phyloP scores from a whole-genome alignment of 495 filamentous ascomycete genomes.

The Venustampulla echinocandica region DNA sequence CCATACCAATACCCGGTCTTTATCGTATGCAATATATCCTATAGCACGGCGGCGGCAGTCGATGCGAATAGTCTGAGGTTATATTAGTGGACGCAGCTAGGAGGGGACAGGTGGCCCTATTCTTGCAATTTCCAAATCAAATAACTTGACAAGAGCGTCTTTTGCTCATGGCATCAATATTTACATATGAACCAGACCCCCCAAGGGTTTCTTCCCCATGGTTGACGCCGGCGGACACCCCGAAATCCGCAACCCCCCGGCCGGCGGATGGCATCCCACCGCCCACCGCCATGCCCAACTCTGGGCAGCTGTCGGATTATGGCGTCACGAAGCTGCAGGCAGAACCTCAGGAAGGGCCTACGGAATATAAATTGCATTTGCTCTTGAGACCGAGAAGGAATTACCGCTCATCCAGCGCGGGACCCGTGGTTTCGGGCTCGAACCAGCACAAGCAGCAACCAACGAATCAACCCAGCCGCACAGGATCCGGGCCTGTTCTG shows the following conservation, averaged over 20 bases:
- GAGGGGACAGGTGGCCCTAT: too few relatives aligned
- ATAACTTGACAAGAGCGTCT: too few relatives aligned
- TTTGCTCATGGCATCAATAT: slow-evolving; percentile 90
- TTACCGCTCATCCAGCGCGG: slow-evolving; percentile 57
- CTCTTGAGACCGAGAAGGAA: slow-evolving; percentile 68
- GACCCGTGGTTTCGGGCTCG: slow-evolving; percentile 49
- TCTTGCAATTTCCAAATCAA: too few relatives aligned
- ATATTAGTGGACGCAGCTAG: too few relatives aligned
- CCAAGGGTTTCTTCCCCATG: slow-evolving; percentile 85
- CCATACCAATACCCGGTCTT: slow-evolving; percentile 39
- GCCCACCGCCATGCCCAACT: slow-evolving; percentile 27
- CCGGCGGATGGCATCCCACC: slow-evolving; percentile 3
- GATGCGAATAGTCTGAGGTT: too few relatives aligned
- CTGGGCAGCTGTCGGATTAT: slow-evolving; percentile 55
- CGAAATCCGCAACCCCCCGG: slow-evolving; percentile 20
- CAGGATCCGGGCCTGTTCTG: slow-evolving; percentile 21
- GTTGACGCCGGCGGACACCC: slow-evolving; percentile 37
- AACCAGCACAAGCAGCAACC: slow-evolving; percentile 41
- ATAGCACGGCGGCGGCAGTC: slow-evolving; percentile 20
- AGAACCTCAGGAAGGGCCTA: slow-evolving; percentile 89
- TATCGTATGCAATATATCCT: slow-evolving; percentile 25
- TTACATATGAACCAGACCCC: slow-evolving; percentile 86
- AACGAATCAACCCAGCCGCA: slow-evolving; percentile 11
- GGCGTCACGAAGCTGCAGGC: slow-evolving; percentile 71
- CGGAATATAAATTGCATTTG: slow-evolving; percentile 95